Percentiles rank a stretch among this genome's conserved stretches.
Conservation (phyloP, 2,329 filamentous ascomycete species). For the Plenodomus tracheiphilus region DNA sequence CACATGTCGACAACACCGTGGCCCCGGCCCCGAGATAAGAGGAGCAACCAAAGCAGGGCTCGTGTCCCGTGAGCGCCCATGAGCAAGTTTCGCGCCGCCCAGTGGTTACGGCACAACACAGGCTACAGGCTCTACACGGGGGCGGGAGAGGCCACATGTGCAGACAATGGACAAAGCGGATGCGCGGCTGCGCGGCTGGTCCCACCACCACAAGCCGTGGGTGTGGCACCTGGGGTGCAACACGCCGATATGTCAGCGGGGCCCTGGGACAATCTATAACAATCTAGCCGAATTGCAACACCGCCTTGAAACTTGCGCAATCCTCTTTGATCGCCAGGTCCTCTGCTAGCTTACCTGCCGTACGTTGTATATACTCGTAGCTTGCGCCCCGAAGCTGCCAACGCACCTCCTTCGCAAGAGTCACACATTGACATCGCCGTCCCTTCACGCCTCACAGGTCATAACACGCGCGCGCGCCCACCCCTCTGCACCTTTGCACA, state of each 20-base stretch:
- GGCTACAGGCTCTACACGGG: too few relatives aligned
- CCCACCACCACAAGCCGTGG: conserved; percentile 25
- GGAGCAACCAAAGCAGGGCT: not conserved
- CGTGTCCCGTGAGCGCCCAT: conserved; percentile 4
- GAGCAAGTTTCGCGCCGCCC: conserved; percentile 43
- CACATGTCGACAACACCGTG: conserved; percentile 9
- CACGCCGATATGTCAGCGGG: conserved; percentile 35
- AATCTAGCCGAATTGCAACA: conserved; percentile 39
- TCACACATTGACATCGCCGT: conserved; percentile 1
- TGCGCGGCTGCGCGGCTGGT: conserved; percentile 29
- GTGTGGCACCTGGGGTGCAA: too few relatives aligned
- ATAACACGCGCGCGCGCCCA: conserved; percentile 7
- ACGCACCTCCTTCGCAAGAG: conserved; percentile 2
- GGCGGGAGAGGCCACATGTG: too few relatives aligned
- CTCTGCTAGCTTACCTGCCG: conserved; percentile 4
- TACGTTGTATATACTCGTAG: conserved; percentile 25
- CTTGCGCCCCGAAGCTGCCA: too few relatives aligned
- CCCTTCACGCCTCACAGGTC: conserved; percentile 4
- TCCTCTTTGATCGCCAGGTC: conserved; percentile 11
- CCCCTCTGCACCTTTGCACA: not conserved
- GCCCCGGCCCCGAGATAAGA: conserved; percentile 1
- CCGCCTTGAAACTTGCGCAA: conserved; percentile 40
- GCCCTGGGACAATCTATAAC: conserved; percentile 29
- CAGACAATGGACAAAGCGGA: conserved; percentile 25
- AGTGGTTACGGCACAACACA: too few relatives aligned